Percentiles rank a stretch among this genome's conserved stretches.
phyloP scores from a whole-genome alignment of 352 stramenopile genomes.

The Phytophthora sp. region DNA sequence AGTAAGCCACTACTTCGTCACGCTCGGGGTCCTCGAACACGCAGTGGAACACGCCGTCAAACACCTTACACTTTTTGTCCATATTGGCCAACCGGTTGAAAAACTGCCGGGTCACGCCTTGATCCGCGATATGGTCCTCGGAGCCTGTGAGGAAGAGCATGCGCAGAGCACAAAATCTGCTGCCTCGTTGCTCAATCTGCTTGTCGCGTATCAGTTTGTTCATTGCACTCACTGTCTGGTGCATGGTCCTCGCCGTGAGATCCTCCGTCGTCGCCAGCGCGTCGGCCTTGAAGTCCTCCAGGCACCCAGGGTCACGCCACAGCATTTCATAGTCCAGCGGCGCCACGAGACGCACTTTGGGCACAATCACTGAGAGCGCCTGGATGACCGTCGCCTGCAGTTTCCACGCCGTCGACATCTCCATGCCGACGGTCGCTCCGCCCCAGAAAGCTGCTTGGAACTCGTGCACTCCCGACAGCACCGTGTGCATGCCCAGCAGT shows the following conservation, averaged over 20 bases:
- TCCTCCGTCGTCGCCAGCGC: conserved; percentile 50
- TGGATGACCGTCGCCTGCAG: conserved; percentile 48
- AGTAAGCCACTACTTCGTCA: conserved; percentile 28
- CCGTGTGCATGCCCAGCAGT: conserved; percentile 54
- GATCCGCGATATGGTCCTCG: conserved; percentile 47
- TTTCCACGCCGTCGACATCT: conserved; percentile 46
- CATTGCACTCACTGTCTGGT: conserved; percentile 38
- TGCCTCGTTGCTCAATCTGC: conserved; percentile 9
- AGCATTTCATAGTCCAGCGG: conserved; percentile 47
- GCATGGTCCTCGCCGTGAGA: conserved; percentile 43
- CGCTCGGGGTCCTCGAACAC: conserved; percentile 56
- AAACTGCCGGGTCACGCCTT: conserved; percentile 33
- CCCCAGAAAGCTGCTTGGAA: conserved; percentile 56
- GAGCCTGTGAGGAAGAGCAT: conserved; percentile 46
- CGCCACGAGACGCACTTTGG: conserved; percentile 39
- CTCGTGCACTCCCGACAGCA: conserved; percentile 47
- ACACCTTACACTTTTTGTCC: conserved; percentile 60
- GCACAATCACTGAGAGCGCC: conserved; percentile 47
- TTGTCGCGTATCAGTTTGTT: conserved; percentile 23
- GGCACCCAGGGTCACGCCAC: conserved; percentile 41
- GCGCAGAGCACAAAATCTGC: conserved; percentile 19
- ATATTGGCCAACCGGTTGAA: conserved; percentile 39
- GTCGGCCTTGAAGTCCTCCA: conserved; percentile 59
- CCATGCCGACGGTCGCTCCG: conserved; percentile 47
- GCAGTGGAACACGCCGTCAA: conserved; percentile 51